Evolutionary conservation across 495 filamentous ascomycete genomes (phyloP).

Genomic region (Trichoderma asperelloides): DNA sequence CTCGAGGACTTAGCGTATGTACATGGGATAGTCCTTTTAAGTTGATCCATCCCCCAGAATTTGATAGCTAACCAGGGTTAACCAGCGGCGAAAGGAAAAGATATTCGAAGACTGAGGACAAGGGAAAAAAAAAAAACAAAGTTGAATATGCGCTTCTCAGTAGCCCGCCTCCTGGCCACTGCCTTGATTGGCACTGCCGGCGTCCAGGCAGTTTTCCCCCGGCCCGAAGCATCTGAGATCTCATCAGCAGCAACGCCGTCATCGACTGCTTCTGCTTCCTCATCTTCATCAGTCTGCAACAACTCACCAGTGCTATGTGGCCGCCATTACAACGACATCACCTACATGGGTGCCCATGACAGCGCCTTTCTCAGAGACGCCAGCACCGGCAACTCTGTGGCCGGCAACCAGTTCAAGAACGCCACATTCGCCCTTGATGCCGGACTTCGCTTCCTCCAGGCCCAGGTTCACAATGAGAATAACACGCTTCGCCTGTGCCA

Average conservation of each 20-base stretch:
- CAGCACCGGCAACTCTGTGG: constrained; percentile 41
- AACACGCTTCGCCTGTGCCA: constrained; percentile 56
- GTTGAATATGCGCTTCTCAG: neutral
- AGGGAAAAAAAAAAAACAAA: neutral
- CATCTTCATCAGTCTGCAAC: constrained; percentile 46
- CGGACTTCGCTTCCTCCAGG: constrained; percentile 61
- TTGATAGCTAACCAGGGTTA: neutral
- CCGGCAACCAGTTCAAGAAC: constrained; percentile 60
- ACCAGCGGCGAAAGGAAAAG: neutral
- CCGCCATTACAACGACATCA: constrained; percentile 55
- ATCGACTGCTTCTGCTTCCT: constrained; percentile 7
- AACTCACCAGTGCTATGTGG: constrained; percentile 54
- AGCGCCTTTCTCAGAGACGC: constrained; percentile 52
- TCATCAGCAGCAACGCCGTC: constrained; percentile 14
- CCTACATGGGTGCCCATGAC: constrained; percentile 63
- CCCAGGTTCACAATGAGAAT: constrained; percentile 51
- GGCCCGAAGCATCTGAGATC: constrained; percentile 10
- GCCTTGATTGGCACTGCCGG: neutral
- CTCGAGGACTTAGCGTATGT: neutral
- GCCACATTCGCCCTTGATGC: constrained; percentile 56
- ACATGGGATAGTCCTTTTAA: neutral
- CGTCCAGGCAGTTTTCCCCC: neutral
- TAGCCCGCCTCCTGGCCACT: neutral
- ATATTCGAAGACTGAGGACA: neutral
- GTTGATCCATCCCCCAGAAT: neutral